Conservation (phyloP, 2,329 filamentous ascomycete species). For the Colletotrichum somersetense region DNA sequence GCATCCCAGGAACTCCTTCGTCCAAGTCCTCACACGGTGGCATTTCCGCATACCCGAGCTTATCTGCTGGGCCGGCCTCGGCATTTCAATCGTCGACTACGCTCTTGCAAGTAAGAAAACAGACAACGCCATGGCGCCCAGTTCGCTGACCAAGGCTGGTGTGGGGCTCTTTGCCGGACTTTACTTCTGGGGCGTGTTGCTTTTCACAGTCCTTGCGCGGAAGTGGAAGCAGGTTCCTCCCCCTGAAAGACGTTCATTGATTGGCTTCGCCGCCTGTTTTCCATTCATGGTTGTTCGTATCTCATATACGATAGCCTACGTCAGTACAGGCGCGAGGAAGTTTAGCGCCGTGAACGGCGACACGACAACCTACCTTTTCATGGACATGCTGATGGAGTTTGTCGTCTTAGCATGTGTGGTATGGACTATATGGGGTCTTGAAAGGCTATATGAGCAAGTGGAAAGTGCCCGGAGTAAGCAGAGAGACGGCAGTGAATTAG, state of each 20-base stretch:
- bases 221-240: constrained; percentile 23
- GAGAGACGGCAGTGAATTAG: constrained; percentile 4
- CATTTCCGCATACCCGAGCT: constrained; percentile 42
- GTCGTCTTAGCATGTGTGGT: constrained; percentile 19
- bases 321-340: constrained; percentile 37
- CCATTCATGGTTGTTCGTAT: constrained; percentile 40
- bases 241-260: constrained; percentile 30
- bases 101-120: constrained; percentile 30
- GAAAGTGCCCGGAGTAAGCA: background rate
- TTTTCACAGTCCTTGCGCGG: constrained; percentile 31
- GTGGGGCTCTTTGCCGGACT: constrained; percentile 42
- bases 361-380: constrained; percentile 36
- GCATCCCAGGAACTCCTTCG: constrained; percentile 26
- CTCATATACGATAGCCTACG: constrained; percentile 41
- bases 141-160: constrained; percentile 38
- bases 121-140: constrained; percentile 38
- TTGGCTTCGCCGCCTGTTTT: constrained; percentile 35
- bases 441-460: background rate
- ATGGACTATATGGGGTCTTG: constrained; percentile 33
- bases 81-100: constrained; percentile 43
- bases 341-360: constrained; percentile 42
- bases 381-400: constrained; percentile 40
- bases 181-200: constrained; percentile 41
- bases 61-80: constrained; percentile 44
- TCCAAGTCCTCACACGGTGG: constrained; percentile 30